These are phyloP conservation scores for Pseudofabraea citricarpa DNA, from an alignment of 2,329 filamentous ascomycete species.

Conservation along the genomic window DNA sequence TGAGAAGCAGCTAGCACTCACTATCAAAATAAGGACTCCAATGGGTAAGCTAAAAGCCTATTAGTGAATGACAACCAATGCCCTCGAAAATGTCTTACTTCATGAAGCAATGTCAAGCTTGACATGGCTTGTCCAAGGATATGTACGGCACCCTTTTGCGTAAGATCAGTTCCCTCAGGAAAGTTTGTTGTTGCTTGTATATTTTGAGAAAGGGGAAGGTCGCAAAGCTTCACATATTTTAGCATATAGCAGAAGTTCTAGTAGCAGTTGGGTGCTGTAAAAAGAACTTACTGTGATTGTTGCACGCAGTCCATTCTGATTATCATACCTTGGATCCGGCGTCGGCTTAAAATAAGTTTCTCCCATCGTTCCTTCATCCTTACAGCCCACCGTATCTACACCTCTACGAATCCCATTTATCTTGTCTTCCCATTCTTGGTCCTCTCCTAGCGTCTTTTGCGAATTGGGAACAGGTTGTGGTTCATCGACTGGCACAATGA, in stretches of 20 bases:
- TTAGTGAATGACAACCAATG: neutral
- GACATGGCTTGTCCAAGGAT: neutral
- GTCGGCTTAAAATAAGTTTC: neutral
- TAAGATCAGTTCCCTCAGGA: neutral
- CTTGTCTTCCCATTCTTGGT: neutral
- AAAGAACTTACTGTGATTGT: neutral
- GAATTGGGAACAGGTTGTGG: neutral
- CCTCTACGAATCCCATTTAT: neutral
- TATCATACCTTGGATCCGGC: neutral
- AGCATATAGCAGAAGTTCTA: neutral
- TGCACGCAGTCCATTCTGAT: neutral
- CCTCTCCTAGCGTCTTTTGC: neutral
- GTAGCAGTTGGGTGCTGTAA: neutral
- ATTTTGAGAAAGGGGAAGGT: neutral
- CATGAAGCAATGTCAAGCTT: neutral
- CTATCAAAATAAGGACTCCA: too few relatives aligned
- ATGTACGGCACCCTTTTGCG: neutral
- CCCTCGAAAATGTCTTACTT: neutral
- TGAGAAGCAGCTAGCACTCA: too few relatives aligned
- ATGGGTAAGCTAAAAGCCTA: neutral
- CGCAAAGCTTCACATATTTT: neutral
- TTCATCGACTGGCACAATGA: neutral
- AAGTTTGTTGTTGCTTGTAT: neutral
- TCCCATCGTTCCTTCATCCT: neutral
- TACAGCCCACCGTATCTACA: neutral